Evolutionary conservation across 257 asterid genomes (phyloP), one percentile per base, ranked within the genome.

Genomic region (Nicotiana otophora): DNA sequence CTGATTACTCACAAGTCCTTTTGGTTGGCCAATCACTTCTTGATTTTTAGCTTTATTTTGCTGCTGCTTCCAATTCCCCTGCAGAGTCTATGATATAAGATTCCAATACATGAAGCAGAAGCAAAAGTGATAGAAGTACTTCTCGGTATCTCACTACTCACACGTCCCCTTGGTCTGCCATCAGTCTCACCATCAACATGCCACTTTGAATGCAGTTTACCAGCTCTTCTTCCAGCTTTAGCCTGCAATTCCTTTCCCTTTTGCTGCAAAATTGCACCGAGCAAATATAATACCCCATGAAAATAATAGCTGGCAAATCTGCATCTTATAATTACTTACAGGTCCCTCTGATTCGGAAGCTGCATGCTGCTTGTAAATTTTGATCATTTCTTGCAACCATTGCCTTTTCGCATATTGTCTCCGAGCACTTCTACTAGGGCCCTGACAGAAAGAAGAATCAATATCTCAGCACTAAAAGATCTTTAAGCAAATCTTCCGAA

Each of bases 1-100:
- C 33, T 65, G 28, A 81, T 46, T 51, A 51, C 83, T 65, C 67
- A 81, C 78, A 30, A 66, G 67, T 81, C 83, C 83, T 15, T 81
- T 81, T 33, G 83, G 83, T 81, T 81, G 83, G 64, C 66, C 83
- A 66, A 39, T 11, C 78, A 72, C 34, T 62, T 66, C 78, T 53
- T 66, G 48, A 28, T 19, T 51, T 53, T 30, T 48, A 51, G 9
- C 33, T 66, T 10, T 57, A 39, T 12, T 31, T 81, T n/a, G 83
- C 20, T 39, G 75, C 55, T 30, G 83, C 55, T 65, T 51, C 66
- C 83, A 66, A 20, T 30, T 53, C 76, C 51, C 10, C 83, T 81
- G 66, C 66, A 66, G 26, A 81, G 48, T 66, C 78, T 51, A 66
- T 30, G 10, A 81, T 64, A 66, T 66, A 6, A 81, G 67, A 26